These are phyloP conservation scores for Macrophomina phaseolina DNA, from an alignment of 2,329 filamentous ascomycete species.

Conservation along the genomic window DNA sequence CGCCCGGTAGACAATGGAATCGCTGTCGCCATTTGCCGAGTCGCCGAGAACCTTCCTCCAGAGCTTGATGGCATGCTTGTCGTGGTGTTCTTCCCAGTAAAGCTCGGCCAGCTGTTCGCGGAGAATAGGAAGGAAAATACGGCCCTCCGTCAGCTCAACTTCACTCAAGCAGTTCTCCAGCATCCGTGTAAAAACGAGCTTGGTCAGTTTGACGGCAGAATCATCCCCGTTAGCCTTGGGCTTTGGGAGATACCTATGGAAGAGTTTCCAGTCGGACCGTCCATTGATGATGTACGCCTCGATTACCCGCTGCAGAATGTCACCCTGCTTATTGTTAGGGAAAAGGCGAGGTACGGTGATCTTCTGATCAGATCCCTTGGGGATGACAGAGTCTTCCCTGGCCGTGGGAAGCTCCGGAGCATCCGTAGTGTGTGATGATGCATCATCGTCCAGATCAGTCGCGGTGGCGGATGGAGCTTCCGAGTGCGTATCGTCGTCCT, in stretches of 20 bases:
- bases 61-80: slow-evolving; percentile 21
- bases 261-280: slow-evolving; percentile 8
- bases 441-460: slow-evolving; percentile 11
- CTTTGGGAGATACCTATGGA: slow-evolving; percentile 18
- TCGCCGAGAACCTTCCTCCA: slow-evolving; percentile 18
- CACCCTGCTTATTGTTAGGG: slow-evolving; percentile 5
- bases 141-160: slow-evolving; percentile 5
- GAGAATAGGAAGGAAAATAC: slow-evolving; percentile 7
- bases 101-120: slow-evolving; percentile 14
- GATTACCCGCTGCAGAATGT: slow-evolving; percentile 4
- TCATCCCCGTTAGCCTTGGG: not conserved
- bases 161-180: slow-evolving; percentile 18
- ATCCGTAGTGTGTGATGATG: not conserved
- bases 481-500: slow-evolving; percentile 10
- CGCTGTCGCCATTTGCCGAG: slow-evolving; percentile 13
- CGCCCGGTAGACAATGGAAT: slow-evolving; percentile 12
- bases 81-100: slow-evolving; percentile 21
- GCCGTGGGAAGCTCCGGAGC: not conserved
- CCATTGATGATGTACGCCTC: slow-evolving; percentile 15
- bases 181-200: slow-evolving; percentile 7
- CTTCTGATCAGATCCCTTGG: slow-evolving; percentile 11
- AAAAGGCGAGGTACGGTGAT: slow-evolving; percentile 9
- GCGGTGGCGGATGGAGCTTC: not conserved
- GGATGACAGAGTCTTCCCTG: slow-evolving; percentile 21
- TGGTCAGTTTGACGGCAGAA: slow-evolving; percentile 3